Conservation (phyloP, 345 rosid species). For the Balakata baccata region DNA sequence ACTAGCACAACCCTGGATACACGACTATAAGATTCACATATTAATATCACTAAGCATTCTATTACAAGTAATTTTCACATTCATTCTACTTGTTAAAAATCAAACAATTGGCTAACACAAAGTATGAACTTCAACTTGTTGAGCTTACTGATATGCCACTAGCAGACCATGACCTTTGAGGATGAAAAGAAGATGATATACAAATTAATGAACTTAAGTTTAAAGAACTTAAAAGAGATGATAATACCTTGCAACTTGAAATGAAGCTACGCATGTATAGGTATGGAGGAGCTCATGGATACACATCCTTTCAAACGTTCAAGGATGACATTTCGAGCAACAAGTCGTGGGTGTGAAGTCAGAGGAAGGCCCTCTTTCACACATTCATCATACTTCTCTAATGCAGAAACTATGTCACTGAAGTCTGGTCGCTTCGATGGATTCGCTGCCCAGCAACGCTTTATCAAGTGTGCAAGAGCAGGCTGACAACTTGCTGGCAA, state of each 20-base stretch:
- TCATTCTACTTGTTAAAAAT: slow-evolving; percentile 4
- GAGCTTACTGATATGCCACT: slow-evolving; percentile 5
- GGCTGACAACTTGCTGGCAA: slow-evolving; percentile 90
- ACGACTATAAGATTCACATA: neutral
- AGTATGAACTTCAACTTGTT: slow-evolving; percentile 7
- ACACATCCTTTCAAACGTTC: slow-evolving; percentile 74
- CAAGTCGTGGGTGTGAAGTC: slow-evolving; percentile 64
- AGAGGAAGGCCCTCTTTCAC: slow-evolving; percentile 88
- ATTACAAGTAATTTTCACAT: neutral
- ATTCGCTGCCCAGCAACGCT: slow-evolving; percentile 85
- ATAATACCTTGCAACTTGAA: slow-evolving; percentile 19
- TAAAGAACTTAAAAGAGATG: neutral
- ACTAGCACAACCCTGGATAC: neutral
- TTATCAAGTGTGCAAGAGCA: slow-evolving; percentile 80
- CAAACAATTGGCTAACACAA: neutral
- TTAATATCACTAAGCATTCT: neutral
- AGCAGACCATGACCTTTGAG: slow-evolving; percentile 13
- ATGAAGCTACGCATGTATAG: slow-evolving; percentile 68
- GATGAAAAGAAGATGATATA: slow-evolving; percentile 10
- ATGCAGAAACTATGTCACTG: slow-evolving; percentile 65
- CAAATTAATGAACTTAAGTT: slow-evolving; percentile 17
- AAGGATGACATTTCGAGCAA: slow-evolving; percentile 55
- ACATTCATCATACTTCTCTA: slow-evolving; percentile 83
- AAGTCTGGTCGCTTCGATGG: slow-evolving; percentile 90
- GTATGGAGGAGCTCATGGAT: slow-evolving; percentile 63